Evolutionary conservation across 805 yeast genomes (phyloP).

Genomic region (Clavispora fructus): DNA sequence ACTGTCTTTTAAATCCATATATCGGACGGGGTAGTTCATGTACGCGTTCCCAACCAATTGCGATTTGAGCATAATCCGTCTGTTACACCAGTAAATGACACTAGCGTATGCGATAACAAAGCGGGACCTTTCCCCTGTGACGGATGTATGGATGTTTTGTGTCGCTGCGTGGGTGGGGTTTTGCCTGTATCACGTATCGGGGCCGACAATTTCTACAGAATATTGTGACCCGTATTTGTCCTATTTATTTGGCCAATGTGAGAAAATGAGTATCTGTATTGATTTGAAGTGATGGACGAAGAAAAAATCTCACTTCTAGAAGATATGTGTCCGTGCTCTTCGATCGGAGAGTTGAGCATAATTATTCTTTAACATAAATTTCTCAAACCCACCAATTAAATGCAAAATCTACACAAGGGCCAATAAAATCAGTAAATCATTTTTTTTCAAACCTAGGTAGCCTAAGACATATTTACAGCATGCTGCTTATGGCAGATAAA

Average conservation of each 20-base stretch:
- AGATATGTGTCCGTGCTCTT: too few species aligned
- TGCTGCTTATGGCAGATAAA: background rate
- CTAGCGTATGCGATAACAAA: background rate
- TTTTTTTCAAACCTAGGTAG: background rate
- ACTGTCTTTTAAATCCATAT: background rate
- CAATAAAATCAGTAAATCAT: background rate
- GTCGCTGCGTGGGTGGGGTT: background rate
- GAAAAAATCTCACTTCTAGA: background rate
- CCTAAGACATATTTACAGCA: too few species aligned
- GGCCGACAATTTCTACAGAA: too few species aligned
- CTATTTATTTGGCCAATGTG: too few species aligned
- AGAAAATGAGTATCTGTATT: too few species aligned
- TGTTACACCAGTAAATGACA: background rate
- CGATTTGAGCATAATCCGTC: background rate
- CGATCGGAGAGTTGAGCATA: too few species aligned
- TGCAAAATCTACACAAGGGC: background rate
- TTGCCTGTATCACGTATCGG: too few species aligned
- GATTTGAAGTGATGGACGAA: too few species aligned
- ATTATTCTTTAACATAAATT: too few species aligned
- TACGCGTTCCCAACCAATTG: constrained; percentile 1
- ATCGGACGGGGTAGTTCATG: constrained; percentile 1
- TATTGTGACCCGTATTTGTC: too few species aligned
- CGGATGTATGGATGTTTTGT: background rate
- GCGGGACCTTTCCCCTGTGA: background rate
- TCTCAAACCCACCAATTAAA: background rate